Conservation (phyloP, 1,139 yeast genomes). For the Geotrichum cucujoidarum region DNA sequence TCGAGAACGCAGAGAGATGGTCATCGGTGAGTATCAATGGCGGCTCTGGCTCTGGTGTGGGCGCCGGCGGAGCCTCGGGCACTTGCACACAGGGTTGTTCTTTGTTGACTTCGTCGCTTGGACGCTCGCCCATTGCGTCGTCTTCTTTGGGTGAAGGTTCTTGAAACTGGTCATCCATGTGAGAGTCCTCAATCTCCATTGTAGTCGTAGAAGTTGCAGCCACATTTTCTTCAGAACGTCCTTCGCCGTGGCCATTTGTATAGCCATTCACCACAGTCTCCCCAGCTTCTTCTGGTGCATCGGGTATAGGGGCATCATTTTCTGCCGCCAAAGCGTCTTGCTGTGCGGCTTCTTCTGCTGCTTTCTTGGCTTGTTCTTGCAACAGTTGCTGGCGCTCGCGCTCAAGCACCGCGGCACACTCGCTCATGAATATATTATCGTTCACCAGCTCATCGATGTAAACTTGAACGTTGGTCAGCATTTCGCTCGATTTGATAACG, state of each 20-base stretch:
- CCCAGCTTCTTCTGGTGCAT: background rate
- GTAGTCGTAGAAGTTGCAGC: background rate
- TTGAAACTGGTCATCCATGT: background rate
- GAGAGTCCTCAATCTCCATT: background rate
- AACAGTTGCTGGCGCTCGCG: slow-evolving; percentile 46
- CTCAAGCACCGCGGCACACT: slow-evolving; percentile 68
- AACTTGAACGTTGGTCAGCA: slow-evolving; percentile 94
- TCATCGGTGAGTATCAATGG: slow-evolving; percentile 32
- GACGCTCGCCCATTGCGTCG: background rate
- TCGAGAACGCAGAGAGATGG: slow-evolving; percentile 31
- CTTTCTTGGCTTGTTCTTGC: background rate
- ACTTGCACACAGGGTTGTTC: slow-evolving; percentile 9
- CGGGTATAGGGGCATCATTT: background rate
- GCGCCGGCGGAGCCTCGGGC: slow-evolving; percentile 8
- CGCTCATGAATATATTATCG: slow-evolving; percentile 61
- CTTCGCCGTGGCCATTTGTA: background rate
- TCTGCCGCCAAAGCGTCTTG: background rate
- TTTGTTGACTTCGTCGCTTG: background rate
- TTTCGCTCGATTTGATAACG: slow-evolving; percentile 86
- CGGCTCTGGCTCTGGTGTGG: slow-evolving; percentile 8
- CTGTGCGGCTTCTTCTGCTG: background rate
- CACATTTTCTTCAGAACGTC: background rate
- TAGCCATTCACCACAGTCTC: background rate
- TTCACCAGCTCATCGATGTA: slow-evolving; percentile 79
- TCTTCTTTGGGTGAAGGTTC: background rate